Conservation (phyloP, 1,284 basidiomycete species). For the Termitomyces sp. region DNA sequence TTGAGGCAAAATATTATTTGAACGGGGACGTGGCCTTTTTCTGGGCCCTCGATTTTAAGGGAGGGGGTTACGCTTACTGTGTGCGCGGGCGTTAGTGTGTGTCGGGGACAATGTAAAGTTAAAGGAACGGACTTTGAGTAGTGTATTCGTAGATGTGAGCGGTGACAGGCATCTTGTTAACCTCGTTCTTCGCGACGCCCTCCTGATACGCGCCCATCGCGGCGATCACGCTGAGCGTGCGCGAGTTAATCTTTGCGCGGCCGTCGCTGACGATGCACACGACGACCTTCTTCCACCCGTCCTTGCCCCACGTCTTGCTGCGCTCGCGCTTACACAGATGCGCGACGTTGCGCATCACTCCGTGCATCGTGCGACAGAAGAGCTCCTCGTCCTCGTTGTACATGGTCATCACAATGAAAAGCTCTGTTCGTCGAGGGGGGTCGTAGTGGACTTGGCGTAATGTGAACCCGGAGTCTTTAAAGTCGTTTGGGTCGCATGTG, state of each 20-base stretch:
- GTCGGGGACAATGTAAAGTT: no score
- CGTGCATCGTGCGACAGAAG: conserved; percentile 88
- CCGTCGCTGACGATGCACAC: conserved; percentile 70
- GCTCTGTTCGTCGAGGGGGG: conserved; percentile 77
- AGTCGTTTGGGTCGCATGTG: conserved; percentile 92
- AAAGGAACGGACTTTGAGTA: conserved; percentile 48
- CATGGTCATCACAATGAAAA: conserved; percentile 71
- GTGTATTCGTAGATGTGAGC: conserved; percentile 97
- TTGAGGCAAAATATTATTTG: conserved; percentile 95
- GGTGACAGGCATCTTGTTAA: conserved; percentile 81
- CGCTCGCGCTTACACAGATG: conserved; percentile 79
- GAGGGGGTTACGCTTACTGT: conserved; percentile 71
- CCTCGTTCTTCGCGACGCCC: conserved; percentile 79
- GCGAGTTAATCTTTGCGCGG: conserved; percentile 78
- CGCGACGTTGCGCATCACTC: conserved; percentile 85
- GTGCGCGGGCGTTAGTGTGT: no score
- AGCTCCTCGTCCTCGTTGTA: conserved; percentile 74
- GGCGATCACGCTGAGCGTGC: conserved; percentile 82
- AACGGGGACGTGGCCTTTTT: conserved; percentile 79
- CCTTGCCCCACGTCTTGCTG: conserved; percentile 92
- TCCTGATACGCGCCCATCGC: conserved; percentile 85
- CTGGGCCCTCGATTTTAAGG: conserved; percentile 78
- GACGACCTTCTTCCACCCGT: conserved; percentile 92
- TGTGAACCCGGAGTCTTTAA: conserved; percentile 75
- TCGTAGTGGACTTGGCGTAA: conserved; percentile 80